Base-by-base conservation (phyloP, 148 eudicot genomes). In the Bassia scoparia region DNA sequence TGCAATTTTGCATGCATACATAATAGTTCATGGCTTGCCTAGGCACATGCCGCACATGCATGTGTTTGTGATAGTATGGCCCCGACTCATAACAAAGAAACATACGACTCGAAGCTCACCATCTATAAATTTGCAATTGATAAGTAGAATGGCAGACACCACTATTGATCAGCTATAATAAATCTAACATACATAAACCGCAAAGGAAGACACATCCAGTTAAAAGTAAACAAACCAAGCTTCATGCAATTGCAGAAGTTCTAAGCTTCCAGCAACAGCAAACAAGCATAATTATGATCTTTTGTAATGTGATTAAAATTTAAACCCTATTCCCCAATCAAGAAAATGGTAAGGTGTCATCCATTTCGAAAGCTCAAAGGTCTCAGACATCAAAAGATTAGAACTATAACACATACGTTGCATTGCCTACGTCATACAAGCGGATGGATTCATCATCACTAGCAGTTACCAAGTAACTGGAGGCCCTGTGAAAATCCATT, bases 361-460 rank as follows among this genome's bases (percentile, higher is more conserved):
- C 9, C 21, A 17, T 61, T 7, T 20, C 37, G 14, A 21, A 15
- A 59, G 11, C 3, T 41, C 12, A 21, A 15, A 59, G 11, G 11
- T 41, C 12, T 41, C 46, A 41, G 48, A 37, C 48, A 31, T 14
- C 30, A 64, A 54, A 33, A 21, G 12, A 33, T 63, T 64, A 71
- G 71, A 78, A 66, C 16, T 3, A 73, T 76, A 76, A 80, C 69
- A 78, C 89, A 46, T 89, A 94, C 98, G 88, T 88, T 56, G 97
- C 99, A 81, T 78, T 95, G 70, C 90, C 88, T 18, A 91, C 90
- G 80, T 95, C 99, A 78, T 95, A 95, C 35, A 95, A 87, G 9
- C 99, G 96, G 67, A 95, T 95, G 17, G 99, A 95, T 77, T 92
- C 99, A 83, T 95, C 99, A 84, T 90, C 96, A 81, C 97, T 90